phyloP scores from a whole-genome alignment of 768 basidiomycete genomes.

The Trametes sanguinea region DNA sequence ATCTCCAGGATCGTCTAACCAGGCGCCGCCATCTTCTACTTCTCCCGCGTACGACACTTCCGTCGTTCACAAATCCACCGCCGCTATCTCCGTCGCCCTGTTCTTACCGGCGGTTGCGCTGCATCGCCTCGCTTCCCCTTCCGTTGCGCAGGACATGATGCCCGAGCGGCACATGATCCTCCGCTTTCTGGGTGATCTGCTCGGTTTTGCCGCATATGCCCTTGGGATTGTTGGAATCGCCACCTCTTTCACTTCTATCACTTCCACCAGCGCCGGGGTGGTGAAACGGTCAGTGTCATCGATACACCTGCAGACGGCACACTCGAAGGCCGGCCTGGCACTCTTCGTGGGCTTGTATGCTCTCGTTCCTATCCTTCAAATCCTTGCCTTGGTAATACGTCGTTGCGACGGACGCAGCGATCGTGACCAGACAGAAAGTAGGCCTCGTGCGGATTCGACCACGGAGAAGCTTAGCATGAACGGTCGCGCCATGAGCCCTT shows the following conservation, averaged over 20 bases:
- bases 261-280: conserved; percentile 27
- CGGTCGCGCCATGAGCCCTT: conserved; percentile 32
- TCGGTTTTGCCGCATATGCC: conserved; percentile 53
- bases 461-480: conserved; percentile 42
- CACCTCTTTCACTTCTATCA: conserved; percentile 61
- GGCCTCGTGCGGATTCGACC: conserved; percentile 40
- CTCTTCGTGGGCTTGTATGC: conserved; percentile 65
- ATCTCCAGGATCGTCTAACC: background rate
- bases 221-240: conserved; percentile 65
- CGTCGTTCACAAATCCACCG: conserved; percentile 46
- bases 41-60: conserved; percentile 42
- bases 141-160: conserved; percentile 29
- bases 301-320: conserved; percentile 53
- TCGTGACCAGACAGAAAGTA: conserved; percentile 11
- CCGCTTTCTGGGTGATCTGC: conserved; percentile 40
- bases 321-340: conserved; percentile 64
- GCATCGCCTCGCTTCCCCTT: conserved; percentile 43
- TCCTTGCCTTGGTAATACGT: conserved; percentile 31
- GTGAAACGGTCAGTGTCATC: conserved; percentile 37
- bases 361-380: conserved; percentile 45
- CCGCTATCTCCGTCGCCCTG: conserved; percentile 51
- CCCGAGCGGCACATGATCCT: conserved; percentile 24
- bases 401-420: conserved; percentile 2
- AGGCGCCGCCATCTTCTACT: conserved; percentile 10
- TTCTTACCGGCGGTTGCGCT: conserved; percentile 45